Conservation (phyloP, 2,329 filamentous ascomycete species). For the Paecilomyces variotii region DNA sequence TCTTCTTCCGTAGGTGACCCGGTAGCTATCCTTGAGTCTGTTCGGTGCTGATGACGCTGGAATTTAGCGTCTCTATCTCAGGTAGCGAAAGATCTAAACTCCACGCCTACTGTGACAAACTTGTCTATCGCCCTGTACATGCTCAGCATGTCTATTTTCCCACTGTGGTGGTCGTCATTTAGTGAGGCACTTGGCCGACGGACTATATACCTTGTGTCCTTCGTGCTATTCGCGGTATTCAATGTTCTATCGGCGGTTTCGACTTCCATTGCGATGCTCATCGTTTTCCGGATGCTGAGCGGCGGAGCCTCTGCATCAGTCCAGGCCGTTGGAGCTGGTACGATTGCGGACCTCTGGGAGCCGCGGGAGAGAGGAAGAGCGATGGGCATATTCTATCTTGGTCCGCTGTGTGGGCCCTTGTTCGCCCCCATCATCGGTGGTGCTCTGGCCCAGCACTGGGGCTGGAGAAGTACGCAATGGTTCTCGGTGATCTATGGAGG, state of each 20-base stretch:
- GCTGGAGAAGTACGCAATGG: constrained; percentile 73
- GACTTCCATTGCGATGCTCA: constrained; percentile 64
- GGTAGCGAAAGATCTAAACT: constrained; percentile 54
- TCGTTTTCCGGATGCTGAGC: constrained; percentile 64
- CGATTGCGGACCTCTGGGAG: constrained; percentile 76
- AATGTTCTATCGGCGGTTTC: constrained; percentile 62
- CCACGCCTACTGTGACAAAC: constrained; percentile 61
- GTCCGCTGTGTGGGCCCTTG: constrained; percentile 66
- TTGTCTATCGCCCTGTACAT: constrained; percentile 72
- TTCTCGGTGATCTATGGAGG: constrained; percentile 65
- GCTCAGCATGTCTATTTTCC: constrained; percentile 75
- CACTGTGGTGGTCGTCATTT: constrained; percentile 80
- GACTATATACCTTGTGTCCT: constrained; percentile 70
- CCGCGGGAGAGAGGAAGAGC: constrained; percentile 62
- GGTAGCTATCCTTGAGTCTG: neutral
- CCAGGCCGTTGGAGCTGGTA: constrained; percentile 75
- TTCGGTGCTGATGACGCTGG: neutral
- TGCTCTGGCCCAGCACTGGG: constrained; percentile 57
- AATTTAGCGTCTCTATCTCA: constrained; percentile 57
- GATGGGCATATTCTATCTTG: constrained; percentile 80
- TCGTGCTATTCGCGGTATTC: constrained; percentile 64
- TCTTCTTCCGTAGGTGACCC: constrained; percentile 63
- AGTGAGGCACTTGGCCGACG: constrained; percentile 64
- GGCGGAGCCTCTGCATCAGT: constrained; percentile 74
- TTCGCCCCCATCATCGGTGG: constrained; percentile 72